Conservation (phyloP, 1,139 yeast species). For the Candida sojae region DNA sequence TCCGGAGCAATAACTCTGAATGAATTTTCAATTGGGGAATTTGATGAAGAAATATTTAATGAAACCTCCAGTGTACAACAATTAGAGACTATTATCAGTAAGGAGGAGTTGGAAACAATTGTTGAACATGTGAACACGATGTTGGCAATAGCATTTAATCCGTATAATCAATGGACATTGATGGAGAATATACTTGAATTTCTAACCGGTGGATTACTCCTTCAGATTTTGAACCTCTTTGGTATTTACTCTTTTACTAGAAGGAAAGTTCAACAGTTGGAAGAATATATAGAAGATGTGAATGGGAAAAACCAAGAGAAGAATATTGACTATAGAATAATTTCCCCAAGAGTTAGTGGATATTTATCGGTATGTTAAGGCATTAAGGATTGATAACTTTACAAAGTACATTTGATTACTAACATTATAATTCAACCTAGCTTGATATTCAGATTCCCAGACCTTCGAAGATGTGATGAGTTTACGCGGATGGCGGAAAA, state of each 20-base stretch:
- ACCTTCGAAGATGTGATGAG: slow-evolving; percentile 20
- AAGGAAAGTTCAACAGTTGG: slow-evolving; percentile 39
- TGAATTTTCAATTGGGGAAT: slow-evolving; percentile 29
- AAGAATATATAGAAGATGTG: slow-evolving; percentile 42
- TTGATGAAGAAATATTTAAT: slow-evolving; percentile 49
- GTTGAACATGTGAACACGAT: slow-evolving; percentile 46
- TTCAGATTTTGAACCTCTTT: slow-evolving; percentile 20
- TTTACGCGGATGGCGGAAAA: not conserved
- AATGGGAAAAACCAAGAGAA: slow-evolving; percentile 33
- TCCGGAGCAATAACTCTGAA: slow-evolving; percentile 55
- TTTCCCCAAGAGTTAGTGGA: slow-evolving; percentile 59
- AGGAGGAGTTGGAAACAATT: slow-evolving; percentile 40
- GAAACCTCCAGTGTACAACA: slow-evolving; percentile 57
- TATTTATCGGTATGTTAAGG: slow-evolving; percentile 54
- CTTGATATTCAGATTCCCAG: slow-evolving; percentile 51
- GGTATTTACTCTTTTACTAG: slow-evolving; percentile 25
- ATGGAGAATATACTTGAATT: slow-evolving; percentile 46
- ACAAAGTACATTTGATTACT: not conserved
- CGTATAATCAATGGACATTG: slow-evolving; percentile 34
- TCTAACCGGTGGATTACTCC: slow-evolving; percentile 41
- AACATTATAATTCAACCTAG: slow-evolving; percentile 12
- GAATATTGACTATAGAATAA: slow-evolving; percentile 33
- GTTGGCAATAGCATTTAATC: slow-evolving; percentile 43
- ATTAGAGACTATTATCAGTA: slow-evolving; percentile 36
- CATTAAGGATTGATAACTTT: too few species aligned